phyloP scores from a whole-genome alignment of 306 rosid genomes.

The Quercus rubra region DNA sequence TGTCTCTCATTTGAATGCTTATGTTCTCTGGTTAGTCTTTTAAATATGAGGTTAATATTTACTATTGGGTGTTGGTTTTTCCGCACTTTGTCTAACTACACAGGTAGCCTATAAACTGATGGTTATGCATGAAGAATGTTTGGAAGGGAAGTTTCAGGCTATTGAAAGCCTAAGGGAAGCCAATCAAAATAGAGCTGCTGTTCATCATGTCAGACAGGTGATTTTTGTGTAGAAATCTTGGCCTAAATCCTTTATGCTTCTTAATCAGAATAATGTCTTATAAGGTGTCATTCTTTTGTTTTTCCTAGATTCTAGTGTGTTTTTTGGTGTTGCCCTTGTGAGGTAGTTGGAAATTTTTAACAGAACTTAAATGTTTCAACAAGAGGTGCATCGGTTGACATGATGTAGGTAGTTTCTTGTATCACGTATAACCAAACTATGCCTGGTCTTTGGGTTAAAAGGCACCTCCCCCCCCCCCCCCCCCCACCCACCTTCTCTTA shows the following conservation, averaged over 20 bases:
- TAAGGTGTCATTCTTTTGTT: background rate
- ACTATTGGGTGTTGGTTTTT: background rate
- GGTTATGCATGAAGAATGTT: conserved; percentile 61
- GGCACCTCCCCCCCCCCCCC: no score
- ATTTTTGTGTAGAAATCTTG: background rate
- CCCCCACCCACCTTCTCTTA: no score
- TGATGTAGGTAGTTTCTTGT: no score
- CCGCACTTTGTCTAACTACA: background rate
- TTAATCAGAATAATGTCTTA: background rate
- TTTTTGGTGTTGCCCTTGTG: no score
- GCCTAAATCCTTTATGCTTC: background rate
- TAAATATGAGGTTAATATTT: background rate
- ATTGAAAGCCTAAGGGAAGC: conserved; percentile 50
- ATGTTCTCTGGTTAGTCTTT: conserved; percentile 3
- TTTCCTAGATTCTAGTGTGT: background rate
- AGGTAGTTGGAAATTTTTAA: no score
- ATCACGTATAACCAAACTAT: no score
- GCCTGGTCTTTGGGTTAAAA: no score
- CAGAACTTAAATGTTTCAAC: no score
- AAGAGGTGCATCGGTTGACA: no score
- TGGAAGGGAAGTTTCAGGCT: conserved; percentile 41
- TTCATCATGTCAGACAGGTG: conserved; percentile 56
- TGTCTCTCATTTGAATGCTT: background rate
- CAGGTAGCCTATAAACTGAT: conserved; percentile 63
- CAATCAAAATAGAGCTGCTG: conserved; percentile 25